Percentiles rank a stretch among this genome's conserved stretches.
Conservation (phyloP, 768 basidiomycete species). For the Hydnum rufescens region DNA sequence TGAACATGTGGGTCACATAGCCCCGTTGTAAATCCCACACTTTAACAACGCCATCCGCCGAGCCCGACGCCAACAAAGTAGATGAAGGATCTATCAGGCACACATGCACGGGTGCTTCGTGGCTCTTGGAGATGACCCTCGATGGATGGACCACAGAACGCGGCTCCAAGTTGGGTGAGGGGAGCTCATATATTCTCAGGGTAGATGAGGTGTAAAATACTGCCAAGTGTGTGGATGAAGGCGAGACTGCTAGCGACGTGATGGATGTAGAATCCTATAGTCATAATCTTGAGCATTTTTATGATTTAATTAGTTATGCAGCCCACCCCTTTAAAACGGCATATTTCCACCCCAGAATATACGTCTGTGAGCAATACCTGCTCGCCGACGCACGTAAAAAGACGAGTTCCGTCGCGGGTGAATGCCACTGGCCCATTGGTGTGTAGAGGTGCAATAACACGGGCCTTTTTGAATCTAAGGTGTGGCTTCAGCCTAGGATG, state of each 20-base stretch:
- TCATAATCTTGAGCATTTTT: background rate
- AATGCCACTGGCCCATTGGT: constrained; percentile 75
- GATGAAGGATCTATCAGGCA: constrained; percentile 70
- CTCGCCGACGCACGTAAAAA: constrained; percentile 77
- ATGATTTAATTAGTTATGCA: background rate
- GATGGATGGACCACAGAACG: constrained; percentile 28
- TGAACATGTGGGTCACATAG: constrained; percentile 84
- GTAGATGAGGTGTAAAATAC: constrained; percentile 67
- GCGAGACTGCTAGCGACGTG: constrained; percentile 66
- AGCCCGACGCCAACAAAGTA: constrained; percentile 82
- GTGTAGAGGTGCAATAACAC: constrained; percentile 60
- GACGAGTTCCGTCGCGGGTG: constrained; percentile 52
- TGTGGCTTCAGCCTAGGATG: no score
- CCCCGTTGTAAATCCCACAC: constrained; percentile 84
- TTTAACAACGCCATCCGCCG: constrained; percentile 91
- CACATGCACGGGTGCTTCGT: constrained; percentile 87
- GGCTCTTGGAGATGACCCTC: constrained; percentile 65
- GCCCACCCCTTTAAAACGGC: constrained; percentile 68
- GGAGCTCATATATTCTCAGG: constrained; percentile 69
- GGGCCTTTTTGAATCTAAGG: constrained; percentile 52
- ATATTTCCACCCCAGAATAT: constrained; percentile 50
- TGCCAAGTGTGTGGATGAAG: constrained; percentile 49
- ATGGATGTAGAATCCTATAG: constrained; percentile 69
- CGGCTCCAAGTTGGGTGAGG: constrained; percentile 18
- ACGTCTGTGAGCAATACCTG: constrained; percentile 70